Percentiles rank a stretch among this genome's conserved stretches.
phyloP scores from a whole-genome alignment of 2,329 filamentous ascomycete genomes.

The Colletotrichum gigasporum region DNA sequence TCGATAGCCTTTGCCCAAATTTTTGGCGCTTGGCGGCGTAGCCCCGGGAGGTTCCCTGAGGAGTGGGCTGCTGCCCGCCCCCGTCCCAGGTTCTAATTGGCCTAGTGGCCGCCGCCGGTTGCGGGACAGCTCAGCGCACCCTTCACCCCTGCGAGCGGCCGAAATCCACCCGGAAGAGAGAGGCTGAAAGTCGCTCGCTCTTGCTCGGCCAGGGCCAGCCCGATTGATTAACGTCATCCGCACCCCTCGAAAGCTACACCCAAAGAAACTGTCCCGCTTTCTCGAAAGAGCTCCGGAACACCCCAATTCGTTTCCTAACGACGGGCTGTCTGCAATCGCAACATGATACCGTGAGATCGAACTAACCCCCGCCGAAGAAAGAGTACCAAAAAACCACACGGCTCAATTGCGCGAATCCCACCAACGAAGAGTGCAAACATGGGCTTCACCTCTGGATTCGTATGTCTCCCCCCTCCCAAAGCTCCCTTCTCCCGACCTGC shows the following conservation, averaged over 20 bases:
- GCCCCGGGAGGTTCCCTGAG: conserved; percentile 10
- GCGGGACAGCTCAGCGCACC: neutral
- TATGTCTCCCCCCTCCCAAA: too few relatives aligned
- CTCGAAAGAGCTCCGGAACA: conserved; percentile 4
- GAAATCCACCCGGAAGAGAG: conserved; percentile 26
- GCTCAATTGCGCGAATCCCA: conserved; percentile 12
- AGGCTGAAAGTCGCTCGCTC: conserved; percentile 30
- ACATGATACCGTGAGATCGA: conserved; percentile 26
- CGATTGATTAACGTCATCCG: conserved; percentile 31
- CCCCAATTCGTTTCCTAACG: conserved; percentile 15
- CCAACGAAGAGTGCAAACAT: conserved; percentile 51
- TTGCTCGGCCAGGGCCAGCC: neutral
- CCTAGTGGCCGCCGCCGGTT: neutral
- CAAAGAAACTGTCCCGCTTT: conserved; percentile 15
- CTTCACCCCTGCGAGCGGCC: conserved; percentile 17
- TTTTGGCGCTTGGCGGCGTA: conserved; percentile 23
- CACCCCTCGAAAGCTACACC: conserved; percentile 19
- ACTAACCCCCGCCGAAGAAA: neutral
- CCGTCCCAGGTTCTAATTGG: conserved; percentile 30
- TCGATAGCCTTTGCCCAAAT: conserved; percentile 18
- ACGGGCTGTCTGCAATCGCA: conserved; percentile 7
- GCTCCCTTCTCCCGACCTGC: neutral
- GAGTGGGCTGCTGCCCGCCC: neutral
- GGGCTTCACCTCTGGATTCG: conserved; percentile 80
- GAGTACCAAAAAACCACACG: neutral